Base-by-base conservation (phyloP, 2,329 filamentous ascomycete species). In the Colletotrichum sp. region DNA sequence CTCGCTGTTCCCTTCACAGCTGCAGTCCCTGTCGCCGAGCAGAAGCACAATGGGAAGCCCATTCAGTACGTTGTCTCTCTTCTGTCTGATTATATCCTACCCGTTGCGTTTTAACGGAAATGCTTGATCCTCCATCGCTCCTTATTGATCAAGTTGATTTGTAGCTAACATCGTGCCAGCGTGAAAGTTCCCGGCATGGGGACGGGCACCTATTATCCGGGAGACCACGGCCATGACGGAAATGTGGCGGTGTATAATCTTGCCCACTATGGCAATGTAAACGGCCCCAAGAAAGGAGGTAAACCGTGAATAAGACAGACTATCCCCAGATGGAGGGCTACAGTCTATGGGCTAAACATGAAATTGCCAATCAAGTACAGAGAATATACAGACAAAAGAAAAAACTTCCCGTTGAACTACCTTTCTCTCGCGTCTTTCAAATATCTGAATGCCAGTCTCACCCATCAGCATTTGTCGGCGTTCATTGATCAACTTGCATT, bases 51-150 rank as follows among this genome's bases (percentile, higher is more conserved):
- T 3, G n/a, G 43, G n/a, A 52, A 52, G 43, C 43, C 43, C 6
- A 52, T 52, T 6, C 43, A 52, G 43, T 52, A 52, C 7, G 43
- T 52, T 8, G 6, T 12, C 10, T 13, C 6, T 21, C 5, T 18
- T 8, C n/a, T 8, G n/a, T 2, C 38, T 12, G 3, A 2, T 43
- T 18, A 5, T 18, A 9, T n/a, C 8, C 16, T 1, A 5, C 16
- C 16, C 16, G 8, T 43, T 3, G 1, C 36, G 36, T 38, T 38
- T 5, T 8, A 36, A 36, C 3, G 34, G 15, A 9, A 2, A 5
- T 38, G 16, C 15, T 38, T 5, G 36, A 38, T 18, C 15, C 4
- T 38, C 36, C 36, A 18, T 18, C 16, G 36, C 36, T 18, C 16
- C 3, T 1, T 5, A 18, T 43, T 43, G 8, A n/a, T 0, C 16